Evolutionary conservation across 257 asterid genomes (phyloP), one percentile per base, ranked within the genome.

Genomic region (Coffea eugenioides): DNA sequence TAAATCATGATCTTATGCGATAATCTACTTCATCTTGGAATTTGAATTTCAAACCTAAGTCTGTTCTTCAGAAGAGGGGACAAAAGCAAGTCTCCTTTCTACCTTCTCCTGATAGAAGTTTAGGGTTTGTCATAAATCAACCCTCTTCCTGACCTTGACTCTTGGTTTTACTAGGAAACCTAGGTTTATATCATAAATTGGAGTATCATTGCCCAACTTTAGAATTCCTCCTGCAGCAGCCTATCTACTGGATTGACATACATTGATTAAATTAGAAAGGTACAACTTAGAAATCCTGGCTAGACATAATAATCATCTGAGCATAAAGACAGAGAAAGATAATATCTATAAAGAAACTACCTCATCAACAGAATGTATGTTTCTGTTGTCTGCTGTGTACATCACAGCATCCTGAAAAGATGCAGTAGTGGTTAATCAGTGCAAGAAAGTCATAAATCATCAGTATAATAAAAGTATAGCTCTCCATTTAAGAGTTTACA

Each of bases 361-460:
- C 97, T 91, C 96, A 71, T 90, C 93, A 84, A 95, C 98, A 82
- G 89, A 86, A 80, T 95, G 99, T 79, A 90, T 76, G 71, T 93
- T 95, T 88, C 80, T 87, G 80, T 76, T 67, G 82, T 95, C 98
- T 45, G 97, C 99, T 34, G 99, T 92, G 86, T 93, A 95, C 84
- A 95, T 91, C 77, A 89, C 84, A 75, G 87, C 92, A 90, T 95
- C 98, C 98, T 94, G 90, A 43, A 61, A 75, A 80, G 76, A 43
- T 81, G 41, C 57, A 83, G 65, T 68, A 64, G 64, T 6, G 64
- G 77, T 78, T 80, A 82, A 80, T 71, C 36, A 67, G 83, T 72
- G 74, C 77, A 74, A 78, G 62, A 31, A 64, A 27, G 75, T 12
- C 3, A 59, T 18, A 59, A 59, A 34, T 39, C 5, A 34, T 23